Percentiles rank a stretch among this genome's conserved stretches.
These are phyloP conservation scores for Entelexis paramagnoliae DNA, from an alignment of 1,139 yeast genomes.

Conservation along the genomic window DNA sequence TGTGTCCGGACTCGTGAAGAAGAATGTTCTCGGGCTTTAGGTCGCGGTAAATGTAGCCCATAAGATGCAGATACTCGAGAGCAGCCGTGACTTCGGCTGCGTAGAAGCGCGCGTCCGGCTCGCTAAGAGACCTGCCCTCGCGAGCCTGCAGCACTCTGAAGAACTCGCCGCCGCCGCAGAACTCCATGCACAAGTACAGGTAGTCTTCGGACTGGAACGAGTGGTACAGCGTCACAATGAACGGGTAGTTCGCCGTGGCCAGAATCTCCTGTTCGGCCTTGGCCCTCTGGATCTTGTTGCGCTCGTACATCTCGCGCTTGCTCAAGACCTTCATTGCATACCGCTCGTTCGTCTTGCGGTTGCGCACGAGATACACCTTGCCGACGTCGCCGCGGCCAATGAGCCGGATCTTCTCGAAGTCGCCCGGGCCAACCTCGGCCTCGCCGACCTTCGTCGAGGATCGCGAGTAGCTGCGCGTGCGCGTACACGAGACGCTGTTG, in stretches of 20 bases:
- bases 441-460: constrained; percentile 62
- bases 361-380: constrained; percentile 82
- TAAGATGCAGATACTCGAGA: constrained; percentile 81
- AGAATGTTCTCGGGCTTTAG: constrained; percentile 90
- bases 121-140: constrained; percentile 73
- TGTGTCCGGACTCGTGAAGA: constrained; percentile 91
- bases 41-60: constrained; percentile 95
- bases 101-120: constrained; percentile 82
- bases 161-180: constrained; percentile 98
- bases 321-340: constrained; percentile 89
- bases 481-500: neutral
- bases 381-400: constrained; percentile 98
- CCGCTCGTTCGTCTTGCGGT: constrained; percentile 58
- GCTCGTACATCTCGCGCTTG: constrained; percentile 86
- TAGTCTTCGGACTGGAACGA: constrained; percentile 92
- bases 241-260: constrained; percentile 93
- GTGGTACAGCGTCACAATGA: constrained; percentile 89
- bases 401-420: constrained; percentile 78
- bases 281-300: constrained; percentile 90
- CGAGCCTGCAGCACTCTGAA: constrained; percentile 92
- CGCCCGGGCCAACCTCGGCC: constrained; percentile 73
- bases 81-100: constrained; percentile 98
- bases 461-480: constrained; percentile 51
- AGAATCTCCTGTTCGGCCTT: constrained; percentile 93
- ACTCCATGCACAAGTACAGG: constrained; percentile 94